Conservation (phyloP, 495 filamentous ascomycete species). For the Penicillium psychrofluorescens region DNA sequence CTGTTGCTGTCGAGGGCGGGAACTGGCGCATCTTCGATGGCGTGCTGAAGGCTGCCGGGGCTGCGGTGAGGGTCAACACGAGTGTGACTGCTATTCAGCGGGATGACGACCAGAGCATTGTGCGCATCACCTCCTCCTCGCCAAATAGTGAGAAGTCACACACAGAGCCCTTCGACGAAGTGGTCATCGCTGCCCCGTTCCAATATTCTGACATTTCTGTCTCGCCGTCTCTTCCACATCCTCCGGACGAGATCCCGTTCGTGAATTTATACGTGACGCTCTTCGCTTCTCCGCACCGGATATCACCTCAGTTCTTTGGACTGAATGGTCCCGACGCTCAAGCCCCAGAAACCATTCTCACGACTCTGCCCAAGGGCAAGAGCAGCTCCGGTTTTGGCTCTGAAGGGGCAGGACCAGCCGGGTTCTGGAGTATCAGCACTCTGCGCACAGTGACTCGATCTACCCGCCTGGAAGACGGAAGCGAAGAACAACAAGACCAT, state of each 20-base stretch:
- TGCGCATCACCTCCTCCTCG: constrained; percentile 37
- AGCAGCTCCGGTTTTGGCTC: constrained; percentile 33
- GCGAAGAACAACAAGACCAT: constrained; percentile 38
- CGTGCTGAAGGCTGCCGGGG: constrained; percentile 62
- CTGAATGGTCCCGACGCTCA: constrained; percentile 41
- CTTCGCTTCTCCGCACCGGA: constrained; percentile 65
- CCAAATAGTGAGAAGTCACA: constrained; percentile 14
- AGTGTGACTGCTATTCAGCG: constrained; percentile 55
- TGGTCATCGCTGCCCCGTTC: constrained; percentile 71
- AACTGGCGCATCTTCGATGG: constrained; percentile 92
- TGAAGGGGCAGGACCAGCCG: constrained; percentile 57
- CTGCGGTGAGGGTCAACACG: constrained; percentile 59
- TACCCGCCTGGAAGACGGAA: constrained; percentile 25
- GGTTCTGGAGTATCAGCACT: constrained; percentile 84
- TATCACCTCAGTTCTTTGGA: constrained; percentile 65
- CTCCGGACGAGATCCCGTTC: constrained; percentile 70
- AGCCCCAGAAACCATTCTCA: constrained; percentile 70
- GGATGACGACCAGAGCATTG: constrained; percentile 32
- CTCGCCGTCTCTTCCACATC: constrained; percentile 41
- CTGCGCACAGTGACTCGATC: constrained; percentile 58
- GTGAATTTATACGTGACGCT: constrained; percentile 81
- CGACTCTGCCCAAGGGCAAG: constrained; percentile 57
- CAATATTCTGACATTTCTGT: constrained; percentile 67
- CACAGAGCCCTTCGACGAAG: constrained; percentile 56
- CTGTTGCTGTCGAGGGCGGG: constrained; percentile 70